Percentiles rank a stretch among this genome's conserved stretches.
These are phyloP conservation scores for Sclerotinia nivalis DNA, from an alignment of 2,329 filamentous ascomycete genomes.

Conservation along the genomic window DNA sequence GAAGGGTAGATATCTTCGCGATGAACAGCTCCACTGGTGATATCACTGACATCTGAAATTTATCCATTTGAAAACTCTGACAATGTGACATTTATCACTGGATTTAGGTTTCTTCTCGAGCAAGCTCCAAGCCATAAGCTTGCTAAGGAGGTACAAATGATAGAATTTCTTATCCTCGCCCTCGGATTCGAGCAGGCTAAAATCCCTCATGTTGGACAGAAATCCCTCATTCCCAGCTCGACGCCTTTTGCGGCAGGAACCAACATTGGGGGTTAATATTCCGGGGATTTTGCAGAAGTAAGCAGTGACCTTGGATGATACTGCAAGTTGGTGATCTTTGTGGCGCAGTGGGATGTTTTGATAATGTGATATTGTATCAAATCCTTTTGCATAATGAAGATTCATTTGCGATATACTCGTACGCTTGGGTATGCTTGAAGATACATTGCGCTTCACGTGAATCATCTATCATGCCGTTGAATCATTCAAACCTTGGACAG, in stretches of 20 bases:
- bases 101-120: not conserved
- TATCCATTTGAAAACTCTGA: not conserved
- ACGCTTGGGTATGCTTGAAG: not conserved
- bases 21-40: constrained; percentile 11
- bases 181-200: constrained; percentile 39
- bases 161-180: constrained; percentile 7
- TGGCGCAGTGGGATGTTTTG: constrained; percentile 6
- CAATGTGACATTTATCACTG: constrained; percentile 9
- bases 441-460: not conserved
- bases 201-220: constrained; percentile 27
- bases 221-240: constrained; percentile 20
- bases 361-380: not conserved
- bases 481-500: not conserved
- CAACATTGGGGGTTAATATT: not conserved
- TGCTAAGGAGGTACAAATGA: not conserved
- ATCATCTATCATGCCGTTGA: not conserved
- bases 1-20: not conserved
- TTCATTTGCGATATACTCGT: not conserved
- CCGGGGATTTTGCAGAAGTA: not conserved
- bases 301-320: not conserved
- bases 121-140: not conserved
- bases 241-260: constrained; percentile 12
- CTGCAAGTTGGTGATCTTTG: not conserved
- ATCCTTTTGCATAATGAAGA: not conserved
- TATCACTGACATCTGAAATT: not conserved